Evolutionary conservation across 257 asterid species (phyloP).

Genomic region (Leonotis leonurus): DNA sequence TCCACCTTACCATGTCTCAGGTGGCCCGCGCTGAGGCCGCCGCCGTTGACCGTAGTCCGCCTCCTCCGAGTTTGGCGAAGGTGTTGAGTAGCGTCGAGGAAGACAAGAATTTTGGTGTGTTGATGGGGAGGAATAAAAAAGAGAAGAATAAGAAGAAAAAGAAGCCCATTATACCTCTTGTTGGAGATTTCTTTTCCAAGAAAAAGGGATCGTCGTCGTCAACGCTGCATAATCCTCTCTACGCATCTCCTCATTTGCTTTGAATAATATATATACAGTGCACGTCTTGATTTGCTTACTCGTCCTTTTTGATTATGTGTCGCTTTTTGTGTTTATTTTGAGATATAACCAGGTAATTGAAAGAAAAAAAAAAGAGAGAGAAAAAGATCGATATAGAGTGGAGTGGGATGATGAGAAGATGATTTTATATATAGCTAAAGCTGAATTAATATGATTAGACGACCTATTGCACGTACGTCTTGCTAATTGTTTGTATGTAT

Average conservation of each 20-base stretch:
- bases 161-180: constrained; percentile 72
- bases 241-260: constrained; percentile 26
- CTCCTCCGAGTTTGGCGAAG: constrained; percentile 11
- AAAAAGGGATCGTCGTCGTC: constrained; percentile 47
- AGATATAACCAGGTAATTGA: too few relatives aligned
- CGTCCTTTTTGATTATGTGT: background rate
- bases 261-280: too few relatives aligned
- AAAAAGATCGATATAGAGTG: background rate
- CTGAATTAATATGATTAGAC: too few relatives aligned
- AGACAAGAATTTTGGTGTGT: constrained; percentile 11
- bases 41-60: constrained; percentile 31
- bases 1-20: constrained; percentile 74
- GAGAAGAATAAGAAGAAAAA: constrained; percentile 35
- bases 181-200: constrained; percentile 57
- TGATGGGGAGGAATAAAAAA: constrained; percentile 25
- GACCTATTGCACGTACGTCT: too few relatives aligned
- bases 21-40: constrained; percentile 60
- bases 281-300: too few relatives aligned
- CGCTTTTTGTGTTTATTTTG: background rate
- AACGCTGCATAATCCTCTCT: constrained; percentile 40
- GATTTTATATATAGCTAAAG: too few relatives aligned
- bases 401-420: background rate
- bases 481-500: too few relatives aligned
- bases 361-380: too few relatives aligned
- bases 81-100: constrained; percentile 21